These are phyloP conservation scores for Haematococcus lacustris DNA, from an alignment of 139 green algal genomes.

Conservation along the genomic window DNA sequence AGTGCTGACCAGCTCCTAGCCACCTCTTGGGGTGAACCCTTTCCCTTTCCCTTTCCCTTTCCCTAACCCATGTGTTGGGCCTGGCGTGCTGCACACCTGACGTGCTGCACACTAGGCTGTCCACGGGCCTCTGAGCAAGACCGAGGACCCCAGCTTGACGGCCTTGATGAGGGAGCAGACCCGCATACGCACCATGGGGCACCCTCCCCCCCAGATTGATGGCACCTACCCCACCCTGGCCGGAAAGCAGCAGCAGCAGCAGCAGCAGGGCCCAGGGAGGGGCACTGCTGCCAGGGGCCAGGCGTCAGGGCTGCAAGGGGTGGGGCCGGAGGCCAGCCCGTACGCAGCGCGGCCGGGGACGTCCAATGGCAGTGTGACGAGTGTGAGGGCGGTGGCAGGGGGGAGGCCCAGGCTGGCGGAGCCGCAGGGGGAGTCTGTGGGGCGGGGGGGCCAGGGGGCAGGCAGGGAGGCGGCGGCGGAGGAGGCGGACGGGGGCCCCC, in stretches of 20 bases:
- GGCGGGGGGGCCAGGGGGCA: no score
- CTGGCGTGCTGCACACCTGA: no score
- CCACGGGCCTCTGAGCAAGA: conserved; percentile 8
- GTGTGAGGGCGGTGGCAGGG: not conserved
- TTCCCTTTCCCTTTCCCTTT: no score
- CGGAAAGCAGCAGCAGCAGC: not conserved
- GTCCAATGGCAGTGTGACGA: no score
- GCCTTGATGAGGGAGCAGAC: conserved; percentile 9
- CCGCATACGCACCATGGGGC: conserved; percentile 21
- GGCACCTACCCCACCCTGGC: conserved; percentile 8
- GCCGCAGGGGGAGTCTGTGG: no score
- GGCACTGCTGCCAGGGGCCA: conserved; percentile 1
- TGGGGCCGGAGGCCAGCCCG: not conserved
- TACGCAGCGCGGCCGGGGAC: no score
- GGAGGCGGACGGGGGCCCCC: no score
- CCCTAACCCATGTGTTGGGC: no score
- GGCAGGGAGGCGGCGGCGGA: no score
- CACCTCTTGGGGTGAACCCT: no score
- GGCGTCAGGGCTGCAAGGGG: not conserved
- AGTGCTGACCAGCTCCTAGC: no score
- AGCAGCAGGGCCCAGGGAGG: not conserved
- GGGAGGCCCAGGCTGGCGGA: not conserved
- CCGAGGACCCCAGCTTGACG: conserved; percentile 13
- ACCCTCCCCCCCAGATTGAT: conserved; percentile 5
- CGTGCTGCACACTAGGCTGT: no score